Evolutionary conservation across 2,329 filamentous ascomycete genomes (phyloP).

Genomic region (Fusarium bactridioides): DNA sequence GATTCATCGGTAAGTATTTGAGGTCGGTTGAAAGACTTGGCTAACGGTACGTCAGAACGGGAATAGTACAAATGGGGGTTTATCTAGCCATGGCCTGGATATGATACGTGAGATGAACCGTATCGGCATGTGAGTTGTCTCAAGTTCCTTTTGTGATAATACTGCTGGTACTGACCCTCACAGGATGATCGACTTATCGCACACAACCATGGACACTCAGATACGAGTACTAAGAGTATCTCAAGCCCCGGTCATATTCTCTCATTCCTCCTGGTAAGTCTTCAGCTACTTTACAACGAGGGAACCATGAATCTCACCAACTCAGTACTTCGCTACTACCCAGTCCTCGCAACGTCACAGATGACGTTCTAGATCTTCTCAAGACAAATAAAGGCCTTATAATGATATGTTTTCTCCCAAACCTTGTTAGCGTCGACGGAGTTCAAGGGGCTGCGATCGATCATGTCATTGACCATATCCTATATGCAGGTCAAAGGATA

Average conservation of each 20-base stretch:
- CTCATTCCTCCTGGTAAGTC: background rate
- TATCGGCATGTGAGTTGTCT: background rate
- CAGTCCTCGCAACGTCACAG: background rate
- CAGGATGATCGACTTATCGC: background rate
- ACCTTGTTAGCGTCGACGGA: background rate
- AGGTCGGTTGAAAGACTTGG: background rate
- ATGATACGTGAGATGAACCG: background rate
- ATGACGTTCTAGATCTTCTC: background rate
- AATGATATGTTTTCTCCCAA: background rate
- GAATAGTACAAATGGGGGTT: background rate
- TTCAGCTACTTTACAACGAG: background rate
- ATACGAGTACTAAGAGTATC: background rate
- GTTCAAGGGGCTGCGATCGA: background rate
- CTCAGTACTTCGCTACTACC: background rate
- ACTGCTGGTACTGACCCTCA: background rate
- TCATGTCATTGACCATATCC: background rate
- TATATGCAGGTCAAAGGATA: background rate
- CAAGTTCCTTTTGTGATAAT: no score
- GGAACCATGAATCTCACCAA: background rate
- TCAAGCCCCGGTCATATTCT: background rate
- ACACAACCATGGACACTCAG: background rate
- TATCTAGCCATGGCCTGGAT: background rate
- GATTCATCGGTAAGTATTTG: background rate
- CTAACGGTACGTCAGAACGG: background rate
- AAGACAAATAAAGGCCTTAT: background rate